Conservation (phyloP, 2,329 filamentous ascomycete genomes). For the Verticillium isaacii region DNA sequence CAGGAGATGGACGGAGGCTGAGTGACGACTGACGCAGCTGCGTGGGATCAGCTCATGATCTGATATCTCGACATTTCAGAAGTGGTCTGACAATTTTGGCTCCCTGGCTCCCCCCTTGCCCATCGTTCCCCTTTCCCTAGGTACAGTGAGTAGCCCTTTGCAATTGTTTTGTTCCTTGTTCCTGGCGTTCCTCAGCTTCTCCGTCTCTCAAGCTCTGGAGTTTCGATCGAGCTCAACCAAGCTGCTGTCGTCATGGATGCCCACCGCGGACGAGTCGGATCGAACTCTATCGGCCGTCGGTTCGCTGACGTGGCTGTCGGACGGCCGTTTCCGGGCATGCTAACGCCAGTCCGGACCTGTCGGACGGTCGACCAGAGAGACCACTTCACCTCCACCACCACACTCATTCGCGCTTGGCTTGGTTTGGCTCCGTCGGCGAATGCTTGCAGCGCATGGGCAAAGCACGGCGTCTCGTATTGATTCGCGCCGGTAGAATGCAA, state of each 20-base stretch:
- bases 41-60: background rate
- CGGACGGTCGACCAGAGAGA: background rate
- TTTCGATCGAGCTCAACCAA: background rate
- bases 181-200: too few relatives aligned
- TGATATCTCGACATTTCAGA: background rate
- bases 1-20: background rate
- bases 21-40: background rate
- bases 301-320: background rate
- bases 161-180: too few relatives aligned
- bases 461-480: too few relatives aligned
- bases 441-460: too few relatives aligned
- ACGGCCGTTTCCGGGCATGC: background rate
- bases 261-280: background rate
- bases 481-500: too few relatives aligned
- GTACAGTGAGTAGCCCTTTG: too few relatives aligned
- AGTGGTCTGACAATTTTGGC: background rate
- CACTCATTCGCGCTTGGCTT: too few relatives aligned
- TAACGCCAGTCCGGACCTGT: background rate
- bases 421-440: too few relatives aligned
- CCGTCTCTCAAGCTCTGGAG: too few relatives aligned
- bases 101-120: background rate
- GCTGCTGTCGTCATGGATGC: background rate
- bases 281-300: background rate
- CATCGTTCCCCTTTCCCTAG: background rate
- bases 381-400: too few relatives aligned